A percentile compares a stretch with the other conserved stretches of the same genome.
Conservation (phyloP, 352 stramenopile species). For the Phytophthora syringae region DNA sequence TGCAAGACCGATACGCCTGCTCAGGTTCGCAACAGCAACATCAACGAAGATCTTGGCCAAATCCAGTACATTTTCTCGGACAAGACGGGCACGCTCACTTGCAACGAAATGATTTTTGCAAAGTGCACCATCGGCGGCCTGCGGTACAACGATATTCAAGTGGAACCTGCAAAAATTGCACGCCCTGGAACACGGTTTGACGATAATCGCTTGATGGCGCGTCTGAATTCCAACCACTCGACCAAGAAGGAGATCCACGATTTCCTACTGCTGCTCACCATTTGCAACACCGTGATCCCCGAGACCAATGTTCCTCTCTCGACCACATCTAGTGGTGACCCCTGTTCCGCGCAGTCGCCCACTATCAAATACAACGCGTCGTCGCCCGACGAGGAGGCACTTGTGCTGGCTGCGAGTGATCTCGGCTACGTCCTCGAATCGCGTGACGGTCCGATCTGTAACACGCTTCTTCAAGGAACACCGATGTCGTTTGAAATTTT, state of each 20-base stretch:
- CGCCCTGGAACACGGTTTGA: conserved; percentile 84
- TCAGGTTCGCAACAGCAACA: conserved; percentile 88
- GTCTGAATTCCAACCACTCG: conserved; percentile 81
- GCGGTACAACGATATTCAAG: conserved; percentile 91
- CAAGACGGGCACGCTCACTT: conserved; percentile 88
- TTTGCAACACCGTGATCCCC: conserved; percentile 90
- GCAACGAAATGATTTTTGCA: conserved; percentile 91
- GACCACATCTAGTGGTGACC: conserved; percentile 23
- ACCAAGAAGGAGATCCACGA: conserved; percentile 88
- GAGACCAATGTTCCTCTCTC: conserved; percentile 52
- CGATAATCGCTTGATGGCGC: conserved; percentile 70
- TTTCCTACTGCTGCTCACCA: conserved; percentile 83
- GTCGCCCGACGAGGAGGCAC: conserved; percentile 83
- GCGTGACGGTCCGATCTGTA: conserved; percentile 71
- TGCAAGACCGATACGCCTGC: conserved; percentile 69
- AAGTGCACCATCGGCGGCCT: conserved; percentile 93
- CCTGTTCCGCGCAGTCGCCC: conserved; percentile 21
- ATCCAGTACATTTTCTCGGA: conserved; percentile 93
- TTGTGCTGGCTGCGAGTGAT: conserved; percentile 79
- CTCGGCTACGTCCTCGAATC: conserved; percentile 73
- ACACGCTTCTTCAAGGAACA: conserved; percentile 70
- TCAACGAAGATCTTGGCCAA: conserved; percentile 90
- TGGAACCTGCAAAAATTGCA: conserved; percentile 44
- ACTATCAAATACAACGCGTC: conserved; percentile 85
- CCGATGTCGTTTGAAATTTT: conserved; percentile 92